Base-by-base conservation (phyloP, 2,329 filamentous ascomycete genomes). In the Aspergillus proliferans region DNA sequence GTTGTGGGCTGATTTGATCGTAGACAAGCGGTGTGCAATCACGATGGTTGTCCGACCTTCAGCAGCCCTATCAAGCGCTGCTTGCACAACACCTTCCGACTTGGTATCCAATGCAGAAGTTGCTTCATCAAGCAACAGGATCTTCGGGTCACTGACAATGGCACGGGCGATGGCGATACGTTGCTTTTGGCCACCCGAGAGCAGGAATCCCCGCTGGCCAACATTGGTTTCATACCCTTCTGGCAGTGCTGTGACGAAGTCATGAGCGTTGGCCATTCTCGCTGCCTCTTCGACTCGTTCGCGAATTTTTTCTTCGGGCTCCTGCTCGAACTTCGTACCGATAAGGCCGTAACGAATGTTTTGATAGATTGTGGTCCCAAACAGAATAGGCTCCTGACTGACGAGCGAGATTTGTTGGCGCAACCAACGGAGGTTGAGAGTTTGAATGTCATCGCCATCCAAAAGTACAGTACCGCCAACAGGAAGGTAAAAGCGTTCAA, bases 101-200 rank as follows among this genome's bases (percentile, higher is more conserved):
- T 93, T 92, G 19, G 92, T 95, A 63, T 98, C 93, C 0, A 98
- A 78, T 3, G 90, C 90, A 34, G 87, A 93, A 0, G 93, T 98
- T 4, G 93, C 93, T 69, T 98, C 93, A 57, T 98, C 93, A 4
- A 98, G 83, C 0, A 98, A 79, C 1, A 98, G 77, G 61, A 98
- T 84, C 73, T 91, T 94, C 0, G 92, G 92, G 59, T 96, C 87
- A 15, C 87, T 92, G 26, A 96, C 88, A 49, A 96, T 82, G 36
- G 91, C 91, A 62, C 90, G 80, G 6, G 92, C 90, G 68, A 97
- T 96, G 10, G 92, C 91, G 63, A 97, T 94, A 59, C 93, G 88
- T 71, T 97, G 93, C 69, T 96, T 95, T 71, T 98, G 93, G 33
- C 93, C 93, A 66, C 93, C 93, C 48, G 88, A 95, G 7, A 98